Base-by-base conservation (phyloP, 1,284 basidiomycete species). In the Cryptococcus floricola region DNA sequence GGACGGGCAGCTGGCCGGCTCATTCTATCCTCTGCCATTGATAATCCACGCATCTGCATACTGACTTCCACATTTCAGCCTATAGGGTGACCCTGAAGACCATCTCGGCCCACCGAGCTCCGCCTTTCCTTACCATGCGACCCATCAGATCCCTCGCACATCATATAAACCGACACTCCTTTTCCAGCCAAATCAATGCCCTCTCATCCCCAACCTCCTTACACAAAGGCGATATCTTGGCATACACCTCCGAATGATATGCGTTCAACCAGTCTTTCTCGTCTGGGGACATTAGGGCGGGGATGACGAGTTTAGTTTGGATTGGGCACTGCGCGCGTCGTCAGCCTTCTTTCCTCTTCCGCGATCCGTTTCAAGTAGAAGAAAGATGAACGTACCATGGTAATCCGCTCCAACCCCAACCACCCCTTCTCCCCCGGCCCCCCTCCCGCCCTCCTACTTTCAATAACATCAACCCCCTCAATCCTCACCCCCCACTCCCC, bases 401-500 rank as follows among this genome's bases (percentile, higher is more conserved):
- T 95, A 56, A 96, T 81, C 59, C 83, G 81, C 76, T 97, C 92
- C 63, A 95, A 89, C 8, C 84, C 81, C 25, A 95, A 81, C 74
- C 85, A 96, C 3, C 86, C 88, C 62, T 87, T 88, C 48, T 84
- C 82, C 4, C 90, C 91, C 73, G 94, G 97, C 71, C 91, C 89
- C 73, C 93, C 83, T 6, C 81, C 84, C 1, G 91, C 93, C 57
- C 86, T 75, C 6, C 79, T 85, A 39, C 86, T 82, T 57, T 82
- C 81, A 8, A 94, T 87, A 28, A 92, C 80, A 16, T 93, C 84
- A 43, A 95, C 82, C 71, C 85, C 92, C 78, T 98, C 95, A 66
- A 96, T 93, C 2, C 95, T 86, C 63, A 98, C 91, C 3, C 95
- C 95, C 71, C 88, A 98, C 57, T 83, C 80, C 5, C 93, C 95